Evolutionary conservation across 306 rosid genomes (phyloP).

Genomic region (Alnus rubra): DNA sequence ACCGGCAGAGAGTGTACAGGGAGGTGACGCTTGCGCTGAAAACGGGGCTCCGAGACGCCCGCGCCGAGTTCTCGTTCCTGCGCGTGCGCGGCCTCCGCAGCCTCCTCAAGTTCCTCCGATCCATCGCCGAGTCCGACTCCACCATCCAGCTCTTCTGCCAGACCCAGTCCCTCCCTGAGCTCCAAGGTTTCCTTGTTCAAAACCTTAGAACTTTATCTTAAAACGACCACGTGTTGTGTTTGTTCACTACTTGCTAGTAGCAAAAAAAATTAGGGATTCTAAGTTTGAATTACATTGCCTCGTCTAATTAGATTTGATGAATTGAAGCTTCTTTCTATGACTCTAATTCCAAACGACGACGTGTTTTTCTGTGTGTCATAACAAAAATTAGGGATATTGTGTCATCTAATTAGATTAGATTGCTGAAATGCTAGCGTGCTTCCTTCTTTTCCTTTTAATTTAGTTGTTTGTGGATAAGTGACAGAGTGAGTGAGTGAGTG

Average conservation of each 20-base stretch:
- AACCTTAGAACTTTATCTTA: background rate
- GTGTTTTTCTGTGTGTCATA: background rate
- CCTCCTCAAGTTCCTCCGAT: slow-evolving; percentile 81
- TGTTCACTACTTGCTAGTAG: background rate
- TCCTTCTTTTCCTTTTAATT: background rate
- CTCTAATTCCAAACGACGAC: background rate
- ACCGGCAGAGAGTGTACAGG: slow-evolving; percentile 63
- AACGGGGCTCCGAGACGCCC: slow-evolving; percentile 71
- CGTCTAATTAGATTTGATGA: background rate
- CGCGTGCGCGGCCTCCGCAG: slow-evolving; percentile 80
- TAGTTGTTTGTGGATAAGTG: too few species aligned
- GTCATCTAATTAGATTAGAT: background rate
- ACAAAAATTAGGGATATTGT: background rate
- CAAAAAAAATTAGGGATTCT: background rate
- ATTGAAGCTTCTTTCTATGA: too few species aligned
- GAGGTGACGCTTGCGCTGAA: slow-evolving; percentile 86
- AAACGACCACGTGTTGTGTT: background rate
- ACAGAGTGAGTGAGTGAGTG: background rate
- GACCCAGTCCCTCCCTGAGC: slow-evolving; percentile 68
- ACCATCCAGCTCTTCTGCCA: slow-evolving; percentile 65
- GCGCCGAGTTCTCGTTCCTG: slow-evolving; percentile 87
- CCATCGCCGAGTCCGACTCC: slow-evolving; percentile 66
- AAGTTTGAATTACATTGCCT: background rate
- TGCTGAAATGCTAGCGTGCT: background rate
- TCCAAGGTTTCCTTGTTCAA: slow-evolving; percentile 54